Percentiles rank a stretch among this genome's conserved stretches.
These are phyloP conservation scores for Thielaviopsis musarum DNA, from an alignment of 2,329 filamentous ascomycete genomes.

Conservation along the genomic window DNA sequence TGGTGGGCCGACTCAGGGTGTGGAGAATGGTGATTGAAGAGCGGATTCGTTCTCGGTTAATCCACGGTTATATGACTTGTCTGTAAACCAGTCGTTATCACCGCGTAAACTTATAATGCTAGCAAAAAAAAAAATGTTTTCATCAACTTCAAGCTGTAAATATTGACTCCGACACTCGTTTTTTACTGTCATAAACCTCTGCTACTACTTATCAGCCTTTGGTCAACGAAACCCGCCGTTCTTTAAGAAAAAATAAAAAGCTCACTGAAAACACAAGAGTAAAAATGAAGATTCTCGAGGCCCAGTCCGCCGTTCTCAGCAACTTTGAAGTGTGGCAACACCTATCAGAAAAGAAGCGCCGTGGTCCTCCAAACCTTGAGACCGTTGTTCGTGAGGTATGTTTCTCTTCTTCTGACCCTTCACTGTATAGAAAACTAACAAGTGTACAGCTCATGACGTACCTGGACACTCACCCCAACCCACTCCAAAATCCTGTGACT, in stretches of 20 bases:
- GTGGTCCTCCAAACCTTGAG: conserved; percentile 40
- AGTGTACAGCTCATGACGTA: conserved; percentile 40
- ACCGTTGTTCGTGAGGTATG: conserved; percentile 48
- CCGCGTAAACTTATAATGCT: not conserved
- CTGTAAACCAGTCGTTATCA: not conserved
- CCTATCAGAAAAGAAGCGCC: conserved; percentile 35
- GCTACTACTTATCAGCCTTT: not conserved
- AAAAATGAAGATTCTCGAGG: conserved; percentile 52
- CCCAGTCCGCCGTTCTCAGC: conserved; percentile 51
- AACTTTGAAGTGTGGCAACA: conserved; percentile 60
- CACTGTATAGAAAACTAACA: not conserved
- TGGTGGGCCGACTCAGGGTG: not conserved
- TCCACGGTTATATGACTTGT: not conserved
- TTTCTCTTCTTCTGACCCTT: conserved; percentile 5
- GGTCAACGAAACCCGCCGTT: not conserved
- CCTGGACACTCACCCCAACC: conserved; percentile 36
- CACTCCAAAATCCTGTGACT: conserved; percentile 34
- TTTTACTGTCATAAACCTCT: too few relatives aligned
- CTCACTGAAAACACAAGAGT: not conserved
- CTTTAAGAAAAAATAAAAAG: not conserved
- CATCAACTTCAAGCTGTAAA: not conserved
- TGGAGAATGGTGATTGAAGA: conserved; percentile 1
- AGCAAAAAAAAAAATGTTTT: not conserved
- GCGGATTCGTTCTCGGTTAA: not conserved
- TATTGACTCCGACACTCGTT: too few relatives aligned